phyloP scores from a whole-genome alignment of 2,329 filamentous ascomycete species.

The Cytospora leucostoma region DNA sequence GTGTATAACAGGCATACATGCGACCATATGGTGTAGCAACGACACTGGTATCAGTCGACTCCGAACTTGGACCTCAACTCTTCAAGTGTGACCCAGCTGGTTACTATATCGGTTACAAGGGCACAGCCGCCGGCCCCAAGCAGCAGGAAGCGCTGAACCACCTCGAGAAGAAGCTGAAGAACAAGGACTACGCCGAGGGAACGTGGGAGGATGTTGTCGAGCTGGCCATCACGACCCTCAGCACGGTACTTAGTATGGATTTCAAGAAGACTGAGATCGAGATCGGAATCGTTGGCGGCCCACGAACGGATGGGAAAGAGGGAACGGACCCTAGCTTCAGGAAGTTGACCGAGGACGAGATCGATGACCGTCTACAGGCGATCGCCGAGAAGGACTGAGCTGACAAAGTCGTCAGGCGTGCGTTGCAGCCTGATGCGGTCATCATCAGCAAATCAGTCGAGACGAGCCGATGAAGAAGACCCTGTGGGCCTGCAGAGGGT shows the following conservation, averaged over 20 bases:
- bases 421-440: slow-evolving; percentile 6
- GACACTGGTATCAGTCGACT: slow-evolving; percentile 91
- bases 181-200: slow-evolving; percentile 92
- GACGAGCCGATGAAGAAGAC: not conserved
- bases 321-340: slow-evolving; percentile 80
- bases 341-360: slow-evolving; percentile 92
- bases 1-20: slow-evolving; percentile 76
- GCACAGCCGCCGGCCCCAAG: slow-evolving; percentile 94
- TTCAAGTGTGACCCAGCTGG: slow-evolving; percentile 99
- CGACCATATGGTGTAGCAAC: slow-evolving; percentile 93
- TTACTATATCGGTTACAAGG: slow-evolving; percentile 98
- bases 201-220: slow-evolving; percentile 98
- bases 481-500: slow-evolving; percentile 9
- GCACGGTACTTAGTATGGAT: slow-evolving; percentile 95
- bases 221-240: slow-evolving; percentile 90
- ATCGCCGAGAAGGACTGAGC: slow-evolving; percentile 97
- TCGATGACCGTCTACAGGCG: slow-evolving; percentile 95
- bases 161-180: slow-evolving; percentile 99
- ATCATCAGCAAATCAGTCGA: slow-evolving; percentile 5
- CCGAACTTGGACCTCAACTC: slow-evolving; percentile 88
- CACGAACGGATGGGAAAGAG: slow-evolving; percentile 78
- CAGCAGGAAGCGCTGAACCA: slow-evolving; percentile 98
- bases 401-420: slow-evolving; percentile 23
- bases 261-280: slow-evolving; percentile 99
- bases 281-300: slow-evolving; percentile 93